Conservation (phyloP, 1,284 basidiomycete species). For the Tilletiaria anomala region DNA sequence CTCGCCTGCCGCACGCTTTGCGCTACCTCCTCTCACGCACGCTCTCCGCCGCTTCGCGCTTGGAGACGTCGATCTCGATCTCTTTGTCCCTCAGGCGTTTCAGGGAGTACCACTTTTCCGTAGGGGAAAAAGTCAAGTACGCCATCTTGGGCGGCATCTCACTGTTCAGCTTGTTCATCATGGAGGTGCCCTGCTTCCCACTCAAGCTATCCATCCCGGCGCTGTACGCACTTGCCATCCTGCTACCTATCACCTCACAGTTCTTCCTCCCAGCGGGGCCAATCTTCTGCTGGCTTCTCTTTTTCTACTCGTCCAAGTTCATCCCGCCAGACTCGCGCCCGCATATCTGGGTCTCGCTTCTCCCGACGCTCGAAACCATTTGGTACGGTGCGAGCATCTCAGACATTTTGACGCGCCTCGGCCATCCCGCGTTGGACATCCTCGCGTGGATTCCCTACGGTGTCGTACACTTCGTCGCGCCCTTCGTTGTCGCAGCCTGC, state of each 20-base stretch:
- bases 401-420: conserved; percentile 84
- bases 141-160: conserved; percentile 41
- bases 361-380: conserved; percentile 85
- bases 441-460: conserved; percentile 94
- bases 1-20: conserved; percentile 13
- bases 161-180: conserved; percentile 61
- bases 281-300: conserved; percentile 54
- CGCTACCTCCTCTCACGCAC: conserved; percentile 25
- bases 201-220: conserved; percentile 68
- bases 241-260: conserved; percentile 77
- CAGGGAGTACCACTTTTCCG: conserved; percentile 16
- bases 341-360: conserved; percentile 71
- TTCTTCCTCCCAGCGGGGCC: conserved; percentile 82
- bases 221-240: conserved; percentile 54
- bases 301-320: conserved; percentile 71
- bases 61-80: conserved; percentile 27
- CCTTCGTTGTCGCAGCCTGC: conserved; percentile 49
- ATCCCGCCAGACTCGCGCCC: conserved; percentile 64
- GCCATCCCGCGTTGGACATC: conserved; percentile 78
- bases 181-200: conserved; percentile 55
- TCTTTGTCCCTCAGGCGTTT: conserved; percentile 22
- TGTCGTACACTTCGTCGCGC: conserved; percentile 70
- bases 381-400: conserved; percentile 94
- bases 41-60: conserved; percentile 23
- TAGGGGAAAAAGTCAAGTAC: conserved; percentile 30